A percentile compares a stretch with the other conserved stretches of the same genome.
Evolutionary conservation across 2,329 filamentous ascomycete genomes (phyloP).

Genomic region (Pleurostoma richardsiae): DNA sequence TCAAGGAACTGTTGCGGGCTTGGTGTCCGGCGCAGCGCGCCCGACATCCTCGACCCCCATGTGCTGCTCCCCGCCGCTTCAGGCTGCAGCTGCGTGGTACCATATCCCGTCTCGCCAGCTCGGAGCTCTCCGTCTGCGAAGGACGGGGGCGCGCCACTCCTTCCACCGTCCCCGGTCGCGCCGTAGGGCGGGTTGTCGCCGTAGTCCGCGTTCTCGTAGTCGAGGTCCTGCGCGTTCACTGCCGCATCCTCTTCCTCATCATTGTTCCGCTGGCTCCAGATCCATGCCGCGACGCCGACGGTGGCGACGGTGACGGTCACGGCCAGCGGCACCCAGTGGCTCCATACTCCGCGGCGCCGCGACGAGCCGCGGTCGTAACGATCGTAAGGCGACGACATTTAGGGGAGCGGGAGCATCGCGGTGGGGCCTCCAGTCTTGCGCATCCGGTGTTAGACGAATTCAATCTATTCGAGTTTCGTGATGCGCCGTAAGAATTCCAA

Average conservation of each 20-base stretch:
- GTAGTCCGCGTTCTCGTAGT: constrained; percentile 42
- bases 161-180: constrained; percentile 28
- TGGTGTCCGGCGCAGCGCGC: constrained; percentile 73
- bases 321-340: constrained; percentile 85
- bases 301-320: constrained; percentile 85
- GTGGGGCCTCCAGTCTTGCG: too few relatives aligned
- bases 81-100: constrained; percentile 28
- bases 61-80: constrained; percentile 36
- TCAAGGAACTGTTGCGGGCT: constrained; percentile 88
- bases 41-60: constrained; percentile 74
- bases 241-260: constrained; percentile 62
- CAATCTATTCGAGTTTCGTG: too few relatives aligned
- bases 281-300: constrained; percentile 82
- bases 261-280: constrained; percentile 83
- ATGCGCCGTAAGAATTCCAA: too few relatives aligned
- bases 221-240: constrained; percentile 42
- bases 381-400: constrained; percentile 62
- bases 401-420: constrained; percentile 31
- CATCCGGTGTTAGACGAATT: too few relatives aligned
- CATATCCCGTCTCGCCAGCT: constrained; percentile 33
- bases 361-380: constrained; percentile 42
- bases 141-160: constrained; percentile 29
- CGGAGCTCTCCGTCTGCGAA: constrained; percentile 30
- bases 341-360: constrained; percentile 58
- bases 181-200: constrained; percentile 48